Conservation (phyloP, 2,329 filamentous ascomycete genomes). For the Orbilia brochopaga region DNA sequence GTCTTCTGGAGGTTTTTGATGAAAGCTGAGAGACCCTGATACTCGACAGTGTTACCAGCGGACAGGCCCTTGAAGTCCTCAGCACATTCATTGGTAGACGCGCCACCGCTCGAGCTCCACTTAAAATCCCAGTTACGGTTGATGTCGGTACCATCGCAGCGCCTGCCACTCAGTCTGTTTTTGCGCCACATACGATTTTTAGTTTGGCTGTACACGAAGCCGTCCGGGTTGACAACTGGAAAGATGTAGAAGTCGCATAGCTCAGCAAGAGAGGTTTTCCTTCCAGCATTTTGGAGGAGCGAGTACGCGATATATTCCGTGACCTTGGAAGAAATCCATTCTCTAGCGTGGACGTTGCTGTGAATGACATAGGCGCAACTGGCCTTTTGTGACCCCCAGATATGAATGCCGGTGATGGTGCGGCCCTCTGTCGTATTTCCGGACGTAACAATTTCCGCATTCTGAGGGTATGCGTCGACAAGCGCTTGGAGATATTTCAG, state of each 20-base stretch:
- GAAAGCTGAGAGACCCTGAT: conserved; percentile 62
- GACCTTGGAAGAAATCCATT: conserved; percentile 66
- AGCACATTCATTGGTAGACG: conserved; percentile 63
- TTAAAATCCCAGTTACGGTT: conserved; percentile 67
- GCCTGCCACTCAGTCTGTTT: conserved; percentile 62
- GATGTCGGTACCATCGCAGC: conserved; percentile 64
- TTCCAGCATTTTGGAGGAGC: conserved; percentile 62
- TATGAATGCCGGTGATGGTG: conserved; percentile 62
- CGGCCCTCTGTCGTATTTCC: conserved; percentile 62
- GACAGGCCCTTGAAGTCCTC: conserved; percentile 62
- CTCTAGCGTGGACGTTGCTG: conserved; percentile 66
- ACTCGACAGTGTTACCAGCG: conserved; percentile 64
- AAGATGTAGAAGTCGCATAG: conserved; percentile 72
- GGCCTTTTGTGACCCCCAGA: conserved; percentile 60
- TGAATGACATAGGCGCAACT: conserved; percentile 64
- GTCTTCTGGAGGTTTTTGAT: conserved; percentile 59
- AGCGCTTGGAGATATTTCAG: conserved; percentile 62
- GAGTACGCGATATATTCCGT: conserved; percentile 64
- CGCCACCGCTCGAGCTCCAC: conserved; percentile 62
- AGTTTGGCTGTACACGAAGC: conserved; percentile 67
- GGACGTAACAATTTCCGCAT: conserved; percentile 62
- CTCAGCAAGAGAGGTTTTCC: conserved; percentile 57
- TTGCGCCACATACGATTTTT: conserved; percentile 68
- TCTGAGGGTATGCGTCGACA: conserved; percentile 60
- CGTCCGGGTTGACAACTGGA: conserved; percentile 69